Conservation (phyloP, 768 basidiomycete species). For the Mycena rosella region DNA sequence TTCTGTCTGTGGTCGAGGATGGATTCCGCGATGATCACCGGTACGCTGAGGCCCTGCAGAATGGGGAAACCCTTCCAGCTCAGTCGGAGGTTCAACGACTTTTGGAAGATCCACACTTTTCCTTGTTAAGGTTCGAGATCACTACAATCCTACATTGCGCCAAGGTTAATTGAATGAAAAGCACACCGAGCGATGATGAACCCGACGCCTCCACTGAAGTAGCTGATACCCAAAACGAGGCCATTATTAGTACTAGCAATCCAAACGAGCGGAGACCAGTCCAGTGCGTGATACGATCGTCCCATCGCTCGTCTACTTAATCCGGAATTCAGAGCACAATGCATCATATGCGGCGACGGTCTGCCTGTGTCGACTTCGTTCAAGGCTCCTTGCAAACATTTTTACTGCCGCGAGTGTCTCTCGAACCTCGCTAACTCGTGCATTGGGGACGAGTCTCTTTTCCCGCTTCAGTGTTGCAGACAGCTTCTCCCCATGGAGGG, state of each 20-base stretch:
- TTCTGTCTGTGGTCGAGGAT: slow-evolving; percentile 48
- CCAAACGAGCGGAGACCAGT: neutral
- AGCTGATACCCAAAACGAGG: neutral
- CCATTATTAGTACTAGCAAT: neutral
- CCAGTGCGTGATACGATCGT: neutral
- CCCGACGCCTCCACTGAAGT: neutral
- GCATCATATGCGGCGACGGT: slow-evolving; percentile 58
- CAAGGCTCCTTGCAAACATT: slow-evolving; percentile 59
- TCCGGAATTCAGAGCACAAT: slow-evolving; percentile 44
- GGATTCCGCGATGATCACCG: slow-evolving; percentile 56
- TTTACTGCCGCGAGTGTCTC: slow-evolving; percentile 62
- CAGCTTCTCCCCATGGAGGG: slow-evolving; percentile 46
- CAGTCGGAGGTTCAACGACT: slow-evolving; percentile 37
- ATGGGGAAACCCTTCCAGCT: slow-evolving; percentile 47
- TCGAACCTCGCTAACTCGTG: slow-evolving; percentile 54
- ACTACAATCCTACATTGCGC: too few relatives aligned
- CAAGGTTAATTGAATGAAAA: neutral
- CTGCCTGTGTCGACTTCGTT: slow-evolving; percentile 43
- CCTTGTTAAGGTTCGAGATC: neutral
- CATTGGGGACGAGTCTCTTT: slow-evolving; percentile 63
- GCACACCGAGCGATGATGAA: neutral
- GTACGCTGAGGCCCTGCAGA: slow-evolving; percentile 54
- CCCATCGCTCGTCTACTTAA: neutral
- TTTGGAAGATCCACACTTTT: slow-evolving; percentile 32
- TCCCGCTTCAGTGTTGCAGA: slow-evolving; percentile 66